phyloP scores from a whole-genome alignment of 2,329 filamentous ascomycete genomes.

The Colletotrichum cereale region DNA sequence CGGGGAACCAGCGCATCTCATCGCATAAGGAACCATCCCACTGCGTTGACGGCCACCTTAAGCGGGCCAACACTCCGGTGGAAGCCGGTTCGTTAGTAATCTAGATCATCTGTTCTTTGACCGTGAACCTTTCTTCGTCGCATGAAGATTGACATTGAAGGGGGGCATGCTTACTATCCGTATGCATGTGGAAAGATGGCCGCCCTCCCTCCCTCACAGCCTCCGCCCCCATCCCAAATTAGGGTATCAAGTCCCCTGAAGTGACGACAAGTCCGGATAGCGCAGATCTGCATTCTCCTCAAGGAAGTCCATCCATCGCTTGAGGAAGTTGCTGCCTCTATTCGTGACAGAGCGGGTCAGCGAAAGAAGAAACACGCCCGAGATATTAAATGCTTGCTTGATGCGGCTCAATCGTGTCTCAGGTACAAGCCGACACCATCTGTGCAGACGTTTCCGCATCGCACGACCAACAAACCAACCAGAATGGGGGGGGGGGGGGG shows the following conservation, averaged over 20 bases:
- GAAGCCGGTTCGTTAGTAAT: slow-evolving; percentile 30
- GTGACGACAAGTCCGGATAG: slow-evolving; percentile 77
- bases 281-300: slow-evolving; percentile 91
- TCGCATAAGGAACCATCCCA: slow-evolving; percentile 36
- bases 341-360: slow-evolving; percentile 41
- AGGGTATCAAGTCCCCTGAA: slow-evolving; percentile 44
- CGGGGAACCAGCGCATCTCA: slow-evolving; percentile 23
- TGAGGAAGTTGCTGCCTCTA: slow-evolving; percentile 88
- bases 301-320: slow-evolving; percentile 90
- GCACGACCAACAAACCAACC: slow-evolving; percentile 17
- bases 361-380: slow-evolving; percentile 33
- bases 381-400: slow-evolving; percentile 23
- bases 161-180: background rate
- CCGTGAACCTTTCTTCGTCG: slow-evolving; percentile 14
- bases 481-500: slow-evolving; percentile 34
- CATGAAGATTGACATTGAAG: slow-evolving; percentile 31
- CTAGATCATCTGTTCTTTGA: slow-evolving; percentile 34
- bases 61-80: slow-evolving; percentile 22
- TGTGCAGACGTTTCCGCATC: slow-evolving; percentile 30
- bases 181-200: slow-evolving; percentile 9
- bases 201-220: too few species aligned
- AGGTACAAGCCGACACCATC: slow-evolving; percentile 17
- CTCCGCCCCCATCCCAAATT: slow-evolving; percentile 23
- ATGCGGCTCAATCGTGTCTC: slow-evolving; percentile 35
- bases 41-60: slow-evolving; percentile 20